A percentile compares a stretch with the other conserved stretches of the same genome.
These are phyloP conservation scores for Aspergillus awamori DNA, from an alignment of 2,329 filamentous ascomycete genomes.

Conservation along the genomic window DNA sequence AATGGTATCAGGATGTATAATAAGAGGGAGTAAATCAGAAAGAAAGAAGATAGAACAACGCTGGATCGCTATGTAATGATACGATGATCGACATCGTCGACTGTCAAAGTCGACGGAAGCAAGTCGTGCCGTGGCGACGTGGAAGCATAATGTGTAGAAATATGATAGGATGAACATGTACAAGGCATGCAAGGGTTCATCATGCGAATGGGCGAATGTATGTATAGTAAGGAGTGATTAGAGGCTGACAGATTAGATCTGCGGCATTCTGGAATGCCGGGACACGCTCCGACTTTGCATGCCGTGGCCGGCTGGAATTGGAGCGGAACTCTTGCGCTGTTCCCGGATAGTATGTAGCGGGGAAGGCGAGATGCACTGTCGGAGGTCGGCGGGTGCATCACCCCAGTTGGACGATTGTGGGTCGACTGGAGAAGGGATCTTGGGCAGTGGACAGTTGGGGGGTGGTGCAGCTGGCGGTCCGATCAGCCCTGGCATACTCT, in stretches of 20 bases:
- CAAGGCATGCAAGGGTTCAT: background rate
- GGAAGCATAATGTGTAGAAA: constrained; percentile 4
- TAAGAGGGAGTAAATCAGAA: background rate
- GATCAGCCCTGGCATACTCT: constrained; percentile 37
- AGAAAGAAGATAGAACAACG: constrained; percentile 8
- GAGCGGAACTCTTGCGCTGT: constrained; percentile 13
- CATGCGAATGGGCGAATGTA: background rate
- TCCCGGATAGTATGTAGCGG: constrained; percentile 12
- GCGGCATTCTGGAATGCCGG: constrained; percentile 6
- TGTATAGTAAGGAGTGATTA: background rate
- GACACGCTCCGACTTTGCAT: constrained; percentile 6
- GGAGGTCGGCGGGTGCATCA: constrained; percentile 2
- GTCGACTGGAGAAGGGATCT: constrained; percentile 31
- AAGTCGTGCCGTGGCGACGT: constrained; percentile 2
- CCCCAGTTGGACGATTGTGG: constrained; percentile 8
- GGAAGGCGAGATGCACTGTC: constrained; percentile 14
- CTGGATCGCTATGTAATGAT: constrained; percentile 22
- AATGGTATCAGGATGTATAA: constrained; percentile 13
- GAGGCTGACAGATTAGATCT: background rate
- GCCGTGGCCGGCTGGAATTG: background rate
- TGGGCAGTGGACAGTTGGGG: constrained; percentile 38
- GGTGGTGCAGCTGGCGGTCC: constrained; percentile 37
- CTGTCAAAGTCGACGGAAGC: constrained; percentile 19
- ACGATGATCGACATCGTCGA: constrained; percentile 12
- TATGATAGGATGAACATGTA: background rate